These are phyloP conservation scores for Acorus gramineus DNA, from an alignment of 106 monocot species.

Conservation along the genomic window DNA sequence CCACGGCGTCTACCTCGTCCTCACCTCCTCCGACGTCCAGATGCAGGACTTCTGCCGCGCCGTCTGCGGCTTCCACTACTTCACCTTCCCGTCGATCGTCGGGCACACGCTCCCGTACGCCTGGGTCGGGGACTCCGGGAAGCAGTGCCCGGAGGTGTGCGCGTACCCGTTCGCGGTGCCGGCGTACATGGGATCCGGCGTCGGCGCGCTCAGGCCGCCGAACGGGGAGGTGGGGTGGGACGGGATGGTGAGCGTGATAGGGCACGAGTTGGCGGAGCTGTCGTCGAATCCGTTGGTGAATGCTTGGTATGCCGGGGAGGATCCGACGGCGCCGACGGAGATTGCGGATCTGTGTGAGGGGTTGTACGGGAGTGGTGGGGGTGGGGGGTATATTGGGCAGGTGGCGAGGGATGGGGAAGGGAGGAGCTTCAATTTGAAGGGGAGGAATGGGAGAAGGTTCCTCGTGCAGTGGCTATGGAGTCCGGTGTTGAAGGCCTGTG, in stretches of 20 bases:
- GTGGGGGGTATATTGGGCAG: conserved; percentile 64
- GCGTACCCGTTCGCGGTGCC: conserved; percentile 76
- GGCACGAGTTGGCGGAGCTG: conserved; percentile 70
- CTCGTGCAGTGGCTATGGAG: conserved; percentile 74
- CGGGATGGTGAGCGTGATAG: conserved; percentile 69
- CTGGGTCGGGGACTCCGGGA: conserved; percentile 56
- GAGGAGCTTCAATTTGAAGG: conserved; percentile 42
- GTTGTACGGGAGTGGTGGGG: conserved; percentile 57
- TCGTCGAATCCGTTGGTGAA: conserved; percentile 64
- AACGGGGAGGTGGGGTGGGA: conserved; percentile 58
- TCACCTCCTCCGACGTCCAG: conserved; percentile 37
- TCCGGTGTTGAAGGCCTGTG: conserved; percentile 37
- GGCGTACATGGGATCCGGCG: conserved; percentile 32
- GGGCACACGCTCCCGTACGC: conserved; percentile 78
- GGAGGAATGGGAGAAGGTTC: conserved; percentile 41
- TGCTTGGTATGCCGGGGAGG: conserved; percentile 81
- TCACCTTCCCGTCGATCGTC: conserved; percentile 70
- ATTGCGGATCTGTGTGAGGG: conserved; percentile 76
- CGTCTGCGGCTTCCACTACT: conserved; percentile 73
- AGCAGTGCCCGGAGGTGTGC: conserved; percentile 63
- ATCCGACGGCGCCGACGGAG: conserved; percentile 68
- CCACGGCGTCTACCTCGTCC: conserved; percentile 55
- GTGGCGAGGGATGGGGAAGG: conserved; percentile 36
- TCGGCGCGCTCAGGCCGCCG: conserved; percentile 35
- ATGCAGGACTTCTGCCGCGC: conserved; percentile 67